Evolutionary conservation across 164 flowering plant genomes (phyloP).

Genomic region (Magnolia officinalis): DNA sequence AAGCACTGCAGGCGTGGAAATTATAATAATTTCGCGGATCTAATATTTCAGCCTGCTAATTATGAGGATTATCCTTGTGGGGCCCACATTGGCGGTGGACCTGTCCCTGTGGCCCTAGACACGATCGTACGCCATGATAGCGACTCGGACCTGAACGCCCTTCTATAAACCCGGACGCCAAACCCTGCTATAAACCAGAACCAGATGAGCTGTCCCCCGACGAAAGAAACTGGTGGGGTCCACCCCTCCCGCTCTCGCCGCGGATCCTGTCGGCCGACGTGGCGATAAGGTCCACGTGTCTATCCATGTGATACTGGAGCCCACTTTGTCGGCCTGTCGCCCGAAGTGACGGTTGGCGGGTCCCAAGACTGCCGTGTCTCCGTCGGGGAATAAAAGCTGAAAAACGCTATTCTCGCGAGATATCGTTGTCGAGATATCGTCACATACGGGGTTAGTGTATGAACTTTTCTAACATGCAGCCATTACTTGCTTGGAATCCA

Average conservation of each 20-base stretch:
- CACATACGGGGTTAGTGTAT: too few relatives aligned
- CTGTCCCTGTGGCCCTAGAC: not conserved
- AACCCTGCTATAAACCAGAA: not conserved
- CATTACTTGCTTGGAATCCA: too few relatives aligned
- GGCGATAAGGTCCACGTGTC: not conserved
- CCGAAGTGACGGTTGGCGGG: conserved; percentile 8
- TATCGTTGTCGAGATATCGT: too few relatives aligned
- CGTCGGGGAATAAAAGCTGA: not conserved
- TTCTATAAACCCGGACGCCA: not conserved
- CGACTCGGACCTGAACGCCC: conserved; percentile 2
- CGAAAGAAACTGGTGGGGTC: not conserved
- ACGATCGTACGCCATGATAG: not conserved
- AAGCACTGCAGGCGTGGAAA: conserved; percentile 7
- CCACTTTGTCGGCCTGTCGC: conserved; percentile 28
- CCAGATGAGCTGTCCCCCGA: conserved; percentile 6
- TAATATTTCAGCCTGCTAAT: not conserved
- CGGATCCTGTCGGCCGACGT: conserved; percentile 30
- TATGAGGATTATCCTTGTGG: conserved; percentile 4
- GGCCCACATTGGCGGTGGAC: conserved; percentile 5
- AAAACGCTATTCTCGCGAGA: not conserved
- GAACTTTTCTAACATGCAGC: too few relatives aligned
- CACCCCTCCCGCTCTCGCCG: conserved; percentile 11
- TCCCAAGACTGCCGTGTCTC: conserved; percentile 5
- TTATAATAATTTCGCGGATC: conserved; percentile 8
- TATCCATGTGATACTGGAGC: conserved; percentile 14